Evolutionary conservation across 805 yeast genomes (phyloP).

Genomic region (Nakazawaea ernobii): DNA sequence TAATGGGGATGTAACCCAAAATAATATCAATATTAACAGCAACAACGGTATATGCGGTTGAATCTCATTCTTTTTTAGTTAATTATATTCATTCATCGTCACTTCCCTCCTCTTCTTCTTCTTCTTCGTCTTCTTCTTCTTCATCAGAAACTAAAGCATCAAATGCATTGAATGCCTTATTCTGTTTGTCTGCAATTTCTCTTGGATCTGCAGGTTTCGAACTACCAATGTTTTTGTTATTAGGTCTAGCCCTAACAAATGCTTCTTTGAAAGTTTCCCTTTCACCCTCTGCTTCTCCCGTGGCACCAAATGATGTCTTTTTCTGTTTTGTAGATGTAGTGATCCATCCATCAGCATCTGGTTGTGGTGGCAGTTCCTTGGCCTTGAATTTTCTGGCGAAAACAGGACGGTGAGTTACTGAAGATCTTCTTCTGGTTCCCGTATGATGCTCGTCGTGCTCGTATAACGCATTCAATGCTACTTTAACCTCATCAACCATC

Average conservation of each 20-base stretch:
- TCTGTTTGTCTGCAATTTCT: constrained; percentile 66
- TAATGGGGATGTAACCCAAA: neutral
- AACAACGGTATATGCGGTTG: too few species aligned
- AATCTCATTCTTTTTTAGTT: too few species aligned
- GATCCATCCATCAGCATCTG: constrained; percentile 84
- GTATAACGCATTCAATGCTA: constrained; percentile 19
- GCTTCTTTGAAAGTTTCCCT: constrained; percentile 43
- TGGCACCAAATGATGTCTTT: constrained; percentile 39
- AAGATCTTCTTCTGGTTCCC: constrained; percentile 11
- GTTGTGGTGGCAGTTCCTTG: constrained; percentile 39
- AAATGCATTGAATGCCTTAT: constrained; percentile 70
- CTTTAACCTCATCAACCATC: constrained; percentile 62
- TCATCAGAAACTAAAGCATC: constrained; percentile 65
- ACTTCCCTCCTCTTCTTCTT: too few species aligned
- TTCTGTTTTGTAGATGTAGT: constrained; percentile 44
- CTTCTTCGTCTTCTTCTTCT: too few species aligned
- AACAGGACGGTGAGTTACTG: constrained; percentile 35
- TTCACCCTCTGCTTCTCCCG: constrained; percentile 36
- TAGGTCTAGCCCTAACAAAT: constrained; percentile 56
- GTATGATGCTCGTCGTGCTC: constrained; percentile 19
- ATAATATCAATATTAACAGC: too few species aligned
- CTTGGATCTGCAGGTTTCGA: constrained; percentile 70
- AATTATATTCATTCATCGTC: constrained; percentile 22
- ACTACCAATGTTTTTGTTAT: constrained; percentile 68
- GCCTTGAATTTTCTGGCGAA: constrained; percentile 48